Base-by-base conservation (phyloP, 768 basidiomycete genomes). In the Brasilioporus rufonigricans region DNA sequence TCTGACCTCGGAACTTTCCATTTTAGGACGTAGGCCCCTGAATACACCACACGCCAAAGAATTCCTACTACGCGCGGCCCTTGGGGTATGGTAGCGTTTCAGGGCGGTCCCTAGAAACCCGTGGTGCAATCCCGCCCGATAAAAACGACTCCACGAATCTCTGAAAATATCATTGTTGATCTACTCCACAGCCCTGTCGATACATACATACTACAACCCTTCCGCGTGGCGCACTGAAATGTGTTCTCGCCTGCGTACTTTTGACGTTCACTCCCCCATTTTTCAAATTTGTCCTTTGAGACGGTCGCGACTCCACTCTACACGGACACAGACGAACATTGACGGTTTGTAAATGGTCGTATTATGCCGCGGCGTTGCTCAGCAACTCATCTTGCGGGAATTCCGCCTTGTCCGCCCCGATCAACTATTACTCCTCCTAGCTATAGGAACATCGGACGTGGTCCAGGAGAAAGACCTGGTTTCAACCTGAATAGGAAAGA, bases 1-100 rank as follows among this genome's bases (percentile, higher is more conserved):
- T 53, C 35, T 48, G 36, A 45, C 44, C 56, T 58, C 55, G 59
- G 64, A 65, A 65, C 46, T 53, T 65, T 58, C 52, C 27, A 21
- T 18, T 35, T 26, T 8, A 8, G 26, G 27, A 44, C 27, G 10
- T 12, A 19, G 5, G 10, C 48, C 48, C 50, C 50, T 40, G 48
- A 48, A 18, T 23, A 44, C 41, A 41, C n/a, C 7, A 24, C 16
- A 14, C 38, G 7, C n/a, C n/a, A n/a, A 19, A 39, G 8, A 39
- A 16, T 36, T 36, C 14, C 16, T 36, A 16, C 13, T 36, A 5
- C 35, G 5, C 35, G 9, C 27, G 9, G 27, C 9, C 27, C 27
- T 29, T 29, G 27, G 27, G 27, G 27, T 4, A 29, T 29, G 27
- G 27, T 18, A 16, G 35, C 35, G 40, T 41, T 41, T 41, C 40